Conservation (phyloP, 768 basidiomycete species). For the Leccinellum luteum region DNA sequence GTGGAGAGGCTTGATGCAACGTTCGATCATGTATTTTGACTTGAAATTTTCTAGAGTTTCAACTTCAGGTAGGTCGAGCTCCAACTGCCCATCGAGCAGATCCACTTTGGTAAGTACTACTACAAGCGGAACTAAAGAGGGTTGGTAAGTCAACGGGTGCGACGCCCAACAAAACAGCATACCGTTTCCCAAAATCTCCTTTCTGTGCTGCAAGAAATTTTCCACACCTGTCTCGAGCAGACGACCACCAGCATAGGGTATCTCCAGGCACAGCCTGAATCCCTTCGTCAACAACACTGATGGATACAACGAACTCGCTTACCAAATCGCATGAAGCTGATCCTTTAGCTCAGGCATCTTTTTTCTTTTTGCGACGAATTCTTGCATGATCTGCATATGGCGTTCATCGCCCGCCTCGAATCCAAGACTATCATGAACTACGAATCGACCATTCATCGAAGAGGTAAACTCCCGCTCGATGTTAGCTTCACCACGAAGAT, state of each 20-base stretch:
- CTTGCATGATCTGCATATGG: constrained; percentile 1
- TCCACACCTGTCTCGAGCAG: constrained; percentile 13
- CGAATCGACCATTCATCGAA: constrained; percentile 8
- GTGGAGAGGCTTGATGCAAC: background rate
- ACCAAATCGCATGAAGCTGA: constrained; percentile 16
- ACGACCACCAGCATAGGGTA: constrained; percentile 3
- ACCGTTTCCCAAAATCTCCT: constrained; percentile 8
- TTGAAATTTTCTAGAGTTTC: background rate
- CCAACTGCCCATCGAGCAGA: constrained; percentile 1
- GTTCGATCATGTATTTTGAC: background rate
- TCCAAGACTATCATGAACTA: constrained; percentile 19
- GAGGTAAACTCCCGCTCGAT: constrained; percentile 14
- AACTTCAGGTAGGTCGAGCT: background rate
- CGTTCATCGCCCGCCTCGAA: constrained; percentile 12
- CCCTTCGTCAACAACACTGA: background rate
- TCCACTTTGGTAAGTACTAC: constrained; percentile 18
- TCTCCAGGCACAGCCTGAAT: constrained; percentile 15
- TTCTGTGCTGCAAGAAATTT: constrained; percentile 2
- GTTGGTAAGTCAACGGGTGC: constrained; percentile 2
- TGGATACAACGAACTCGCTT: background rate
- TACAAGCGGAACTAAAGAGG: background rate
- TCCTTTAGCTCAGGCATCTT: background rate
- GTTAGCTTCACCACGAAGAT: constrained; percentile 1
- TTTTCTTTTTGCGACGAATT: background rate
- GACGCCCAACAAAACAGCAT: background rate